These are phyloP conservation scores for Macroventuria anomochaeta DNA, from an alignment of 2,329 filamentous ascomycete species.

Conservation along the genomic window DNA sequence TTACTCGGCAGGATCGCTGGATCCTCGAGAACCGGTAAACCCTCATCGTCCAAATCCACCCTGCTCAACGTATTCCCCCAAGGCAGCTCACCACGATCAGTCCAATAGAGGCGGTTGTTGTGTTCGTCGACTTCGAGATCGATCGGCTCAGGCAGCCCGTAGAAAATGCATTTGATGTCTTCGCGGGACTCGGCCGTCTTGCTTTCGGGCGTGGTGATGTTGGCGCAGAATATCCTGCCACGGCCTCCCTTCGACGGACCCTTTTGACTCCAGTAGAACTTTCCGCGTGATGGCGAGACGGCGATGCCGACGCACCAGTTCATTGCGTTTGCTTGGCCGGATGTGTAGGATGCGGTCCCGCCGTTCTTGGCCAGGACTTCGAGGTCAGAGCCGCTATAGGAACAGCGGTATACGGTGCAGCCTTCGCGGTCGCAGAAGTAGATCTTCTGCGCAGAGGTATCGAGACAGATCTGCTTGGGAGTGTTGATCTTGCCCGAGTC, in stretches of 20 bases:
- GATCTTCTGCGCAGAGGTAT: slow-evolving; percentile 31
- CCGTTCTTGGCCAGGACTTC: slow-evolving; percentile 16
- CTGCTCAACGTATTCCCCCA: slow-evolving; percentile 62
- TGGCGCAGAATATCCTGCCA: slow-evolving; percentile 62
- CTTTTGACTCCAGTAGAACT: slow-evolving; percentile 68
- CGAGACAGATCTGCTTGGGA: slow-evolving; percentile 51
- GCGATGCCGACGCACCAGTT: slow-evolving; percentile 65
- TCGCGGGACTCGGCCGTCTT: slow-evolving; percentile 22
- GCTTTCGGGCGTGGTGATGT: slow-evolving; percentile 51
- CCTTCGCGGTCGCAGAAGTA: slow-evolving; percentile 55
- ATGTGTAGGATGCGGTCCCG: background rate
- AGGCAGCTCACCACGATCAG: slow-evolving; percentile 65
- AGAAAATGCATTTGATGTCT: slow-evolving; percentile 37
- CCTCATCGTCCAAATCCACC: slow-evolving; percentile 39
- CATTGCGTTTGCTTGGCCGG: slow-evolving; percentile 39
- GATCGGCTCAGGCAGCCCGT: slow-evolving; percentile 51
- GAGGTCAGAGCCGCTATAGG: slow-evolving; percentile 19
- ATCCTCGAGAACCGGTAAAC: slow-evolving; percentile 26
- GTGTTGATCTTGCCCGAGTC: slow-evolving; percentile 52
- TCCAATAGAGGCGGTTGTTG: slow-evolving; percentile 62
- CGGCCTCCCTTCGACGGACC: slow-evolving; percentile 58
- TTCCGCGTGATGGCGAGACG: slow-evolving; percentile 51
- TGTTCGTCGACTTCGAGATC: slow-evolving; percentile 63
- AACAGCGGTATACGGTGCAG: slow-evolving; percentile 45
- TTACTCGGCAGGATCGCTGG: background rate